Conservation (phyloP, 768 basidiomycete species). For the Neoboletus subvelutipes region DNA sequence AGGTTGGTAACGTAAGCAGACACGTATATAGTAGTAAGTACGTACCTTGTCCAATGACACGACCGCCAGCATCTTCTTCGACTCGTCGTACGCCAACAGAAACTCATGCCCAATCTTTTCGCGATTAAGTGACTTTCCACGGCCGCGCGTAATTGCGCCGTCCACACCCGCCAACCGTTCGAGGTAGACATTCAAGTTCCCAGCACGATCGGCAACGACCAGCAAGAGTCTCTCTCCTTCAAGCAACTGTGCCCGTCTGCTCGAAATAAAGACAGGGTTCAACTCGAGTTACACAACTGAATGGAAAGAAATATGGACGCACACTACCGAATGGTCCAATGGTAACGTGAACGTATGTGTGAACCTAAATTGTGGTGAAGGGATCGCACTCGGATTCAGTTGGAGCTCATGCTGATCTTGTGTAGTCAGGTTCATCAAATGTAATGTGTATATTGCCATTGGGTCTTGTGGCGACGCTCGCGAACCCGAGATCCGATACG, state of each 20-base stretch:
- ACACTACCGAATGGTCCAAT: neutral
- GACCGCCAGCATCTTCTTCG: slow-evolving; percentile 46
- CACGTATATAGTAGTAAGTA: neutral
- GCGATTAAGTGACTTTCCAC: neutral
- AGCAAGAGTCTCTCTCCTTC: neutral
- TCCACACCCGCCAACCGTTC: neutral
- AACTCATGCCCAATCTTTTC: slow-evolving; percentile 48
- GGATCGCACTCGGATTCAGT: neutral
- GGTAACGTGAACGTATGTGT: neutral
- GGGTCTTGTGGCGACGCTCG: neutral
- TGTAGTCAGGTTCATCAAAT: neutral
- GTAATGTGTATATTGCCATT: neutral
- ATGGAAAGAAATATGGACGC: neutral
- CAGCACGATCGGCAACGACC: neutral
- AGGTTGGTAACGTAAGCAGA: neutral
- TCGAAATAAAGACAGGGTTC: neutral
- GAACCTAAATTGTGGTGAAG: neutral
- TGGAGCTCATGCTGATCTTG: neutral
- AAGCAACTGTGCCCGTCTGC: neutral
- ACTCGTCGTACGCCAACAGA: slow-evolving; percentile 53
- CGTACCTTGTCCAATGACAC: slow-evolving; percentile 43
- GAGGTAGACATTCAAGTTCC: neutral
- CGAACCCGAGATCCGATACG: neutral
- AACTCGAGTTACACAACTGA: neutral
- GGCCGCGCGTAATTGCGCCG: neutral